Base-by-base conservation (phyloP, 139 green algal genomes). In the Pedinophyceae sp. region DNA sequence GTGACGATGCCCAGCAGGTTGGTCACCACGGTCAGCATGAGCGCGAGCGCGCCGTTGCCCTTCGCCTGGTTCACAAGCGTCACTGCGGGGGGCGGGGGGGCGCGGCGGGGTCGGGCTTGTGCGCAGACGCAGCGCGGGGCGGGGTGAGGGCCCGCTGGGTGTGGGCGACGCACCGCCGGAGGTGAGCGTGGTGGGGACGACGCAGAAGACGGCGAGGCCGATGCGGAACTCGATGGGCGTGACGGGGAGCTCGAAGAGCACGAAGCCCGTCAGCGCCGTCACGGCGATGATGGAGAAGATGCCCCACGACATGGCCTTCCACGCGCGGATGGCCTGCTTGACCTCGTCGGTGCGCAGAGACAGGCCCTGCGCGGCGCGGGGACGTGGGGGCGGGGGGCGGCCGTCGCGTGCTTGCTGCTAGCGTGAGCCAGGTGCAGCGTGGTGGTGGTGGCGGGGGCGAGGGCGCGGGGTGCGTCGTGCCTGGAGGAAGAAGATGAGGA, bases 1-100 rank as follows among this genome's bases (percentile, higher is more conserved):
- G 80, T 86, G 40, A 86, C 61, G 30, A 93, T 80, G 18, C 71
- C 84, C 0, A 85, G 27, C 18, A 93, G 46, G 66, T 93, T 94
- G 43, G 69, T 78, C 30, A 22, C 56, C 4, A 89, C 79, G 3
- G 77, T 88, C 29, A 93, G 73, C 45, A 90, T 64, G 17, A 93
- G 68, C 10, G 79, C 78, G 41, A 94, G 64, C 4, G 82, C 75
- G 2, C 62, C 62, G 50, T 93, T 93, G 48, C 80, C 82, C 15
- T 38, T 43, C 24, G 40, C 60, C 10, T 55, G 52, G 3, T n/a
- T 55, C 49, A 55, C 34, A 7, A 19, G 34, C 34, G 34, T n/a
- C n/a, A n/a, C 10, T 43, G 34, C 34, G 13, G 34, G 34, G 34
- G 34, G 10, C 7, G 34, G 34, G 34, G 13, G 34, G 13, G 10